Percentiles rank a stretch among this genome's conserved stretches.
Evolutionary conservation across 2,329 filamentous ascomycete genomes (phyloP).

Genomic region (Ophiostoma sp.): DNA sequence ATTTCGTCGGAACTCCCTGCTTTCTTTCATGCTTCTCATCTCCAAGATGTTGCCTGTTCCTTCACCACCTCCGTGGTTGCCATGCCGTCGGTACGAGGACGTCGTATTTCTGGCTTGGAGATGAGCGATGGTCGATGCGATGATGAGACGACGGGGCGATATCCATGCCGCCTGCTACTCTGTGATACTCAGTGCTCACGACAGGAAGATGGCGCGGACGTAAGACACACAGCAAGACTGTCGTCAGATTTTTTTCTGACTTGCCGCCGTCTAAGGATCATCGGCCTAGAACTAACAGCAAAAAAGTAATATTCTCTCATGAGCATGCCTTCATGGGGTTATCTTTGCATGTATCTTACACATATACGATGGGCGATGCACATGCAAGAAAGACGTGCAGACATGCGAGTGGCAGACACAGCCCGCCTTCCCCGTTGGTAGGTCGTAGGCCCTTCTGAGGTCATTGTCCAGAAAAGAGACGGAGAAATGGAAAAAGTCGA

Average conservation of each 20-base stretch:
- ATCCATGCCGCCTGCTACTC: neutral
- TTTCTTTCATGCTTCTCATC: neutral
- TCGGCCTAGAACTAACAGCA: neutral
- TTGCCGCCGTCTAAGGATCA: neutral
- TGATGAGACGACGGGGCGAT: neutral
- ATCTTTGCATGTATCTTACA: neutral
- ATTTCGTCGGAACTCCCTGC: neutral
- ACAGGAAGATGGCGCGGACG: neutral
- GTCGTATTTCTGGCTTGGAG: neutral
- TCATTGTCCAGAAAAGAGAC: neutral
- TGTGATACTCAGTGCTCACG: neutral
- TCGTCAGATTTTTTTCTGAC: neutral
- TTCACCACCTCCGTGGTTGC: neutral
- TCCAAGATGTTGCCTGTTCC: neutral
- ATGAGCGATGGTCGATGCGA: neutral
- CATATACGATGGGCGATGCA: neutral
- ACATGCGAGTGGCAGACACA: neutral
- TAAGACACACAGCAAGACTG: neutral
- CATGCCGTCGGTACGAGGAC: neutral
- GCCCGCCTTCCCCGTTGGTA: neutral
- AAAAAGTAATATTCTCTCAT: neutral
- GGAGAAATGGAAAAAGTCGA: neutral
- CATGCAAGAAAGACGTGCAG: slow-evolving; percentile 12
- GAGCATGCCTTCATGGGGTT: neutral
- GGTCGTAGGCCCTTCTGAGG: neutral